phyloP scores from a whole-genome alignment of 1,284 basidiomycete species.

The Xerocomus tenax region DNA sequence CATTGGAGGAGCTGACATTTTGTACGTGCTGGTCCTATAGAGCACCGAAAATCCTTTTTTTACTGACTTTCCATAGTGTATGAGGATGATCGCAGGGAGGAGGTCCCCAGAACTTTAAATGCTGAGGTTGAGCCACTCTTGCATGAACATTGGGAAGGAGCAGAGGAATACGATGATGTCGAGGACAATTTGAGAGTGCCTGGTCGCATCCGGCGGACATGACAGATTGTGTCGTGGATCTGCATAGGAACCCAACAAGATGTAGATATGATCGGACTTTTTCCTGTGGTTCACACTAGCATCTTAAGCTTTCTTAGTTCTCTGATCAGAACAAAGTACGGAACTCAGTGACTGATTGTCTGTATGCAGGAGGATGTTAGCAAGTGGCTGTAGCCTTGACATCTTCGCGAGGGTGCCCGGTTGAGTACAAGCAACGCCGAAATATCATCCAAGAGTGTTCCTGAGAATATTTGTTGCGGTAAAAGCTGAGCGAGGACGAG shows the following conservation, averaged over 20 bases:
- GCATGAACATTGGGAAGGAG: neutral
- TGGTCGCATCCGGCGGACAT: neutral
- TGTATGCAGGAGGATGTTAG: no score
- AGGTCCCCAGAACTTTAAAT: neutral
- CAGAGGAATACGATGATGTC: neutral
- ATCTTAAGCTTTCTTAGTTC: no score
- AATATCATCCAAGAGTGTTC: neutral
- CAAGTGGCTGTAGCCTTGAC: no score
- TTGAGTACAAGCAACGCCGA: neutral
- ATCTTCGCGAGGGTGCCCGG: neutral
- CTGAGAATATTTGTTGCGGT: no score
- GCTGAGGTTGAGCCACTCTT: neutral
- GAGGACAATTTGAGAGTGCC: neutral
- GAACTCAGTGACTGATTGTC: no score
- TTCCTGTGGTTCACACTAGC: no score
- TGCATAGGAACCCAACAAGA: neutral
- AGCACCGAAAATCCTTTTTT: neutral
- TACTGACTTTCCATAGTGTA: neutral
- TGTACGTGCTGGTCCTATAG: neutral
- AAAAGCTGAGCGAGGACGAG: neutral
- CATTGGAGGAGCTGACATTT: constrained; percentile 1
- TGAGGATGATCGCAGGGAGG: neutral
- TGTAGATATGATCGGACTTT: no score
- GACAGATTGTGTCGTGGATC: neutral
- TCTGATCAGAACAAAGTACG: no score